Evolutionary conservation across 805 yeast genomes (phyloP).

Genomic region (Nakazawaea siamensis): DNA sequence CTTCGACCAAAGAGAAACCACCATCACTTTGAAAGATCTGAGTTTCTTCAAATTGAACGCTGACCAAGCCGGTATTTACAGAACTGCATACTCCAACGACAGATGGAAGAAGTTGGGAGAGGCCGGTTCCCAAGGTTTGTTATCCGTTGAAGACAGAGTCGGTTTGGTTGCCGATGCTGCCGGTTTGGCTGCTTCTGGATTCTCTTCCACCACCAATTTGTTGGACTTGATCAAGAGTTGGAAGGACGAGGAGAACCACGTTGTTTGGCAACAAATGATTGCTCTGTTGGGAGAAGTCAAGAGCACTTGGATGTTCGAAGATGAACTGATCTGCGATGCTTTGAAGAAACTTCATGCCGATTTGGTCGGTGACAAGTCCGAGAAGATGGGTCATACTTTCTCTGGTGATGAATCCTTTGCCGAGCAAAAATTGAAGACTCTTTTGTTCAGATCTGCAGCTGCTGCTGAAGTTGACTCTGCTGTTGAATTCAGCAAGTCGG

Average conservation of each 20-base stretch:
- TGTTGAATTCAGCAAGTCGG: constrained; percentile 32
- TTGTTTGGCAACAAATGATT: constrained; percentile 60
- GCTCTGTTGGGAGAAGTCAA: constrained; percentile 39
- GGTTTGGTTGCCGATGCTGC: constrained; percentile 78
- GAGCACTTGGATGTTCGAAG: constrained; percentile 49
- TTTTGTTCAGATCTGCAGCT: constrained; percentile 55
- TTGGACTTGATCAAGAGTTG: constrained; percentile 52
- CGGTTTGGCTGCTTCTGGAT: constrained; percentile 64
- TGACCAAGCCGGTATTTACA: constrained; percentile 67
- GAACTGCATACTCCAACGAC: constrained; percentile 61
- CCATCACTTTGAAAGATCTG: constrained; percentile 35
- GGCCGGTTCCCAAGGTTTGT: constrained; percentile 45
- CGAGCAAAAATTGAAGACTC: constrained; percentile 58
- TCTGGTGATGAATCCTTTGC: constrained; percentile 45
- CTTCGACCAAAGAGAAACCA: constrained; percentile 34
- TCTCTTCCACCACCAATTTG: constrained; percentile 52
- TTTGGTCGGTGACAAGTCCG: constrained; percentile 46
- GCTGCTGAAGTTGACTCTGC: constrained; percentile 39
- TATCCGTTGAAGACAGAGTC: constrained; percentile 70
- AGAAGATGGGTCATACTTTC: constrained; percentile 60
- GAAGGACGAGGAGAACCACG: constrained; percentile 51
- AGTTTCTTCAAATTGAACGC: constrained; percentile 62
- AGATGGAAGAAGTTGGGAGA: constrained; percentile 65
- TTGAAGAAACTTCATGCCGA: constrained; percentile 45
- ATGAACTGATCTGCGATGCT: constrained; percentile 34